phyloP scores from a whole-genome alignment of 805 yeast genomes.

The Danielia oregonensis region DNA sequence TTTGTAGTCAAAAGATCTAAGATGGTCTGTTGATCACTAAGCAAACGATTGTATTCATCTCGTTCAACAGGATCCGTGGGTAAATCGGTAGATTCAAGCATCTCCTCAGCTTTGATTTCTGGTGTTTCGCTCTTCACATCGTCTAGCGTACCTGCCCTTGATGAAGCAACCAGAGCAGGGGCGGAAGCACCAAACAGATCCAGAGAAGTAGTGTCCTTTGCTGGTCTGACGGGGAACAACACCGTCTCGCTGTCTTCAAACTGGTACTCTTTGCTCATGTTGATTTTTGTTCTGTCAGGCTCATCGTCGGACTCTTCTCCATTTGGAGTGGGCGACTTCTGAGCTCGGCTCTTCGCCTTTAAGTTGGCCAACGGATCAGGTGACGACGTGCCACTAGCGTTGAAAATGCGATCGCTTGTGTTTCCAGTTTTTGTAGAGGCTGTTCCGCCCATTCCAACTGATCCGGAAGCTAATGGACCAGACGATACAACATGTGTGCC shows the following conservation, averaged over 20 bases:
- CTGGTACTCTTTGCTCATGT: constrained; percentile 60
- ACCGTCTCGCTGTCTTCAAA: constrained; percentile 51
- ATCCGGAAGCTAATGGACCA: constrained; percentile 72
- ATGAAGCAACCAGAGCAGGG: constrained; percentile 16
- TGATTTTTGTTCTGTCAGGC: constrained; percentile 45
- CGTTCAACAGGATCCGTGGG: constrained; percentile 27
- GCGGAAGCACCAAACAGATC: constrained; percentile 20
- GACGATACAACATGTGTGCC: constrained; percentile 64
- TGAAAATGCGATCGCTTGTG: constrained; percentile 37
- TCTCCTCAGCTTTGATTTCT: constrained; percentile 24
- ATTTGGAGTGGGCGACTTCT: constrained; percentile 15
- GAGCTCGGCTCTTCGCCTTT: constrained; percentile 27
- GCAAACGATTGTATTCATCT: constrained; percentile 28
- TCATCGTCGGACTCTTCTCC: constrained; percentile 43
- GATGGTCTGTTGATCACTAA: constrained; percentile 30
- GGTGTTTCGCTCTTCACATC: constrained; percentile 29
- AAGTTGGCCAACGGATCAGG: constrained; percentile 40
- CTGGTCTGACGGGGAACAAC: constrained; percentile 70
- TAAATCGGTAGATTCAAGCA: neutral
- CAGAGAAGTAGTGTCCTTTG: constrained; percentile 37
- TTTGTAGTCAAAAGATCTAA: constrained; percentile 23
- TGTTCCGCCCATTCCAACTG: constrained; percentile 38
- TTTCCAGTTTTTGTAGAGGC: constrained; percentile 24
- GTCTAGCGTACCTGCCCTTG: constrained; percentile 11
- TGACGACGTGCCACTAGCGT: constrained; percentile 38